These are phyloP conservation scores for Lachancea thermotolerans DNA, from an alignment of 805 yeast species.

Conservation along the genomic window DNA sequence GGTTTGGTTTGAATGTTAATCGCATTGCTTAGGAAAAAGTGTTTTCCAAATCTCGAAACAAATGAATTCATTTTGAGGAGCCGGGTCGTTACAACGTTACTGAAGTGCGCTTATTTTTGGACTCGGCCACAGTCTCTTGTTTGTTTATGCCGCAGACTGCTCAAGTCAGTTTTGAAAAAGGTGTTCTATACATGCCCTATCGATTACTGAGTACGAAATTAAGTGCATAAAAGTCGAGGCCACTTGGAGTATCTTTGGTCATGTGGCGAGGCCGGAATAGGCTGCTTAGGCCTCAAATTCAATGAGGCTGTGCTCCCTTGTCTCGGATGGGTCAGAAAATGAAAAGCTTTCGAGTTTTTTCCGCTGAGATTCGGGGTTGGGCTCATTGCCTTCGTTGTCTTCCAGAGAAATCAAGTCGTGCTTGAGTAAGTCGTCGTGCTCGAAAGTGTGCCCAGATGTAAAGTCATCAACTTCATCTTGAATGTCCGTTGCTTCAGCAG, in stretches of 20 bases:
- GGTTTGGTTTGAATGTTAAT: conserved; percentile 14
- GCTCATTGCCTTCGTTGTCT: conserved; percentile 13
- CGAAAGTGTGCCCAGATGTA: conserved; percentile 23
- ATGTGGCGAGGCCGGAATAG: not conserved
- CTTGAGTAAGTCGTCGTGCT: conserved; percentile 24
- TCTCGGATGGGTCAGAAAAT: conserved; percentile 9
- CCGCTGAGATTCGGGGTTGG: conserved; percentile 11
- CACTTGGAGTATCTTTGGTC: no score
- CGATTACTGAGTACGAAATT: not conserved
- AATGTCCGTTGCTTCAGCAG: conserved; percentile 14
- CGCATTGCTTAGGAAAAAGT: conserved; percentile 17
- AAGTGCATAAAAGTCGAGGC: not conserved
- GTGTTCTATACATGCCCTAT: no score
- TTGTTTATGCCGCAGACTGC: no score
- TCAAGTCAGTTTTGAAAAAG: no score
- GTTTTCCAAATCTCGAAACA: conserved; percentile 9
- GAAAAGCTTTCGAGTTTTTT: conserved; percentile 12
- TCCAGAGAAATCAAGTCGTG: conserved; percentile 25
- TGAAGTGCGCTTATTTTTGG: no score
- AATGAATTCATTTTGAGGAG: conserved; percentile 2
- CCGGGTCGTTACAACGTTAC: no score
- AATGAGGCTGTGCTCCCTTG: conserved; percentile 19
- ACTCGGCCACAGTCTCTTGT: no score
- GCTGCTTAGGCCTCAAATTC: conserved; percentile 27
- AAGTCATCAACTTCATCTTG: conserved; percentile 30